Conservation (phyloP, 352 stramenopile species). For the Phytophthora megakarya region DNA sequence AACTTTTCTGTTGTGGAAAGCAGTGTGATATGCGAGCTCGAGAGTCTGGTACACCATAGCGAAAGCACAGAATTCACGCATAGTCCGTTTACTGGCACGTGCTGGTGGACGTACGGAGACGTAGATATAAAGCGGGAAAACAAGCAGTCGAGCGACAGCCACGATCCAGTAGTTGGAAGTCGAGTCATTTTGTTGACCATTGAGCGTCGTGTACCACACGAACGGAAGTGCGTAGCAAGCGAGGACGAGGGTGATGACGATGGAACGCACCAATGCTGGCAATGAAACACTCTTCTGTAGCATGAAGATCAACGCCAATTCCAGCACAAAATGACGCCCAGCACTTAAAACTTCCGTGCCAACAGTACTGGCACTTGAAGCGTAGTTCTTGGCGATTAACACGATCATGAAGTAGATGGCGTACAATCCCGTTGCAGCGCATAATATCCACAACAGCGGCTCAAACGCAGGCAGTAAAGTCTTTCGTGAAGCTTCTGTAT, state of each 20-base stretch:
- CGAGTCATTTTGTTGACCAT: conserved; percentile 12
- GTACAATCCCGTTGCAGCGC: conserved; percentile 29
- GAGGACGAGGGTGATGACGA: conserved; percentile 37
- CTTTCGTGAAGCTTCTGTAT: conserved; percentile 48
- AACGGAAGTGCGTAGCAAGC: conserved; percentile 49
- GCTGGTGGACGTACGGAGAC: conserved; percentile 43
- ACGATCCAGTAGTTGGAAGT: conserved; percentile 34
- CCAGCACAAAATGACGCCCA: conserved; percentile 49
- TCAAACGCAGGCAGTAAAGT: conserved; percentile 56
- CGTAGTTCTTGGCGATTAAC: conserved; percentile 32
- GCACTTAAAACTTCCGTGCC: conserved; percentile 41
- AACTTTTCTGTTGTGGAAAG: conserved; percentile 34
- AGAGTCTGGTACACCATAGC: conserved; percentile 43
- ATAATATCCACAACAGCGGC: conserved; percentile 52
- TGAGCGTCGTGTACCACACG: conserved; percentile 38
- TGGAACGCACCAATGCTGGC: conserved; percentile 42
- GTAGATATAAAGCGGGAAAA: conserved; percentile 48
- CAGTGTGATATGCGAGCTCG: conserved; percentile 42
- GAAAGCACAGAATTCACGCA: conserved; percentile 55
- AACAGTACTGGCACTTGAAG: conserved; percentile 17
- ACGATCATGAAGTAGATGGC: conserved; percentile 42
- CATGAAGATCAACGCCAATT: conserved; percentile 59
- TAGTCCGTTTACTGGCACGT: conserved; percentile 45
- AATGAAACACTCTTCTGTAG: conserved; percentile 58
- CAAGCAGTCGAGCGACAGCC: conserved; percentile 27